phyloP scores from a whole-genome alignment of 2,329 filamentous ascomycete species.

The Thielaviopsis musarum region DNA sequence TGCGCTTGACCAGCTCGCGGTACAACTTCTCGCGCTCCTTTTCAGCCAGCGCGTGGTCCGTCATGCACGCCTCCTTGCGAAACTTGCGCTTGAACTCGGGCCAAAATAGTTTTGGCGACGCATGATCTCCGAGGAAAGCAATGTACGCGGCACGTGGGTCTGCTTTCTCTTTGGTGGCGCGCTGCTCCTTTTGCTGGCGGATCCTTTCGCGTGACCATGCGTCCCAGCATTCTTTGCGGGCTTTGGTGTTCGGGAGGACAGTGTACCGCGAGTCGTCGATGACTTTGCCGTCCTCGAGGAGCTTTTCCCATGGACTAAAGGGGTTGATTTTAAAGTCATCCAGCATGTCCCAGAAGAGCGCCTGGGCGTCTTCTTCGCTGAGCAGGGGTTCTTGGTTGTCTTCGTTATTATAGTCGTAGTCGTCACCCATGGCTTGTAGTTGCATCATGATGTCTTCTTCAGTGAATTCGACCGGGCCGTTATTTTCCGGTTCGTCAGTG shows the following conservation, averaged over 20 bases:
- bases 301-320: constrained; percentile 79
- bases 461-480: constrained; percentile 57
- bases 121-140: constrained; percentile 61
- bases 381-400: constrained; percentile 44
- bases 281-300: constrained; percentile 67
- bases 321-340: constrained; percentile 71
- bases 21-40: constrained; percentile 70
- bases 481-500: constrained; percentile 31
- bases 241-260: constrained; percentile 62
- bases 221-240: constrained; percentile 66
- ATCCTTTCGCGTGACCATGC: constrained; percentile 71
- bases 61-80: constrained; percentile 67
- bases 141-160: constrained; percentile 76
- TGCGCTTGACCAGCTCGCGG: constrained; percentile 51
- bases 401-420: constrained; percentile 51
- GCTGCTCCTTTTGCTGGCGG: constrained; percentile 50
- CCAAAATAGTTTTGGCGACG: constrained; percentile 90
- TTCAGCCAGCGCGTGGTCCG: constrained; percentile 51
- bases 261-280: constrained; percentile 80
- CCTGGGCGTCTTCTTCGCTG: constrained; percentile 57
- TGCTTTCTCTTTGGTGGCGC: constrained; percentile 59
- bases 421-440: constrained; percentile 75
- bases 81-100: constrained; percentile 89
- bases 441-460: constrained; percentile 93
- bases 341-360: constrained; percentile 71